Evolutionary conservation across 495 filamentous ascomycete genomes (phyloP).

Genomic region (Podospora comata): DNA sequence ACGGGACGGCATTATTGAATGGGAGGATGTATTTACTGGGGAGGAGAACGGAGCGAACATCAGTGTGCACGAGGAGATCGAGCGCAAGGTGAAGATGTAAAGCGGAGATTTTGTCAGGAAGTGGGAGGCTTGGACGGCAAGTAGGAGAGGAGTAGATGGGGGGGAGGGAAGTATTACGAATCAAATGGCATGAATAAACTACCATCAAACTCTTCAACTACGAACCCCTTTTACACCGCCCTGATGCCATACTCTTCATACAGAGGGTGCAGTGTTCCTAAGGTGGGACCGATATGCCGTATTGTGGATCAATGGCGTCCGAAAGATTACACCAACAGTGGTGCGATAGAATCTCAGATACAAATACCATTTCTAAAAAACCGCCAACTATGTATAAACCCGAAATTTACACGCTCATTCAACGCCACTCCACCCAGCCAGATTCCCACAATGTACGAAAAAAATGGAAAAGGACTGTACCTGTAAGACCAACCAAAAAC

Average conservation of each 20-base stretch:
- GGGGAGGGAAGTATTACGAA: not conserved
- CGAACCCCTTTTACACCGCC: too few species aligned
- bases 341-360: not conserved
- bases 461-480: not conserved
- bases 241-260: too few species aligned
- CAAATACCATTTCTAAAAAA: not conserved
- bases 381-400: not conserved
- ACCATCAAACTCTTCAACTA: not conserved
- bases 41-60: conserved; percentile 65
- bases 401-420: not conserved
- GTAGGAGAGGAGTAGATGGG: not conserved
- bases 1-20: conserved; percentile 68
- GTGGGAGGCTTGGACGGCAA: not conserved
- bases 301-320: too few species aligned
- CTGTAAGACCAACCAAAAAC: not conserved
- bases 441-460: not conserved
- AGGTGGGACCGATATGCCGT: too few species aligned
- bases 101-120: not conserved
- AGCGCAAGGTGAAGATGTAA: conserved; percentile 66
- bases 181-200: not conserved
- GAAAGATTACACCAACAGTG: too few species aligned
- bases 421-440: not conserved
- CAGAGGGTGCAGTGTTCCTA: too few species aligned
- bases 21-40: conserved; percentile 88
- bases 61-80: conserved; percentile 87